These are phyloP conservation scores for Rhizopus stolonifer DNA, from an alignment of 371 early-diverging fungal species.

Conservation along the genomic window DNA sequence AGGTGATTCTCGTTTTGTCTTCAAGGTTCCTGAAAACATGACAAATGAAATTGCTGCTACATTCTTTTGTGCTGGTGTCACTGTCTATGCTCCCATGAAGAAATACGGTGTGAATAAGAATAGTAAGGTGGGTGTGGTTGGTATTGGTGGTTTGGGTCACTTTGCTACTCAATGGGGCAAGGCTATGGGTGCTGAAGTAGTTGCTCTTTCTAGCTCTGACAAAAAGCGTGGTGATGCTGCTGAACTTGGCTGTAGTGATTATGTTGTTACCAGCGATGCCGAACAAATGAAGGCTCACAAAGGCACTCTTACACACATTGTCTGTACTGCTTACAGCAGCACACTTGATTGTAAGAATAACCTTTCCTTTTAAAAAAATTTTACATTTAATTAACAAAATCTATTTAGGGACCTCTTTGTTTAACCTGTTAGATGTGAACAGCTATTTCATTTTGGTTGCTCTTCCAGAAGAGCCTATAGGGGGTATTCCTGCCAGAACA, in stretches of 20 bases:
- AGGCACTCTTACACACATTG: conserved; percentile 20
- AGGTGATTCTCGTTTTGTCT: conserved; percentile 47
- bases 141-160: conserved; percentile 69
- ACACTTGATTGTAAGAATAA: conserved; percentile 46
- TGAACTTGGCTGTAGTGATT: conserved; percentile 32
- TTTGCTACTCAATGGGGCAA: conserved; percentile 60
- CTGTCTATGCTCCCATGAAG: conserved; percentile 63
- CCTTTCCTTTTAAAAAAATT: no score
- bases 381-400: neutral
- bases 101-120: conserved; percentile 44
- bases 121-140: conserved; percentile 56
- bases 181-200: conserved; percentile 65
- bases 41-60: conserved; percentile 47
- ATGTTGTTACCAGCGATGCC: conserved; percentile 20
- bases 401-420: conserved; percentile 15
- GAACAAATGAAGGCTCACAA: conserved; percentile 4
- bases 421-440: conserved; percentile 40
- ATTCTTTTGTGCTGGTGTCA: conserved; percentile 55
- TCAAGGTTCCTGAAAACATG: conserved; percentile 59
- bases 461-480: conserved; percentile 55
- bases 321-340: conserved; percentile 39
- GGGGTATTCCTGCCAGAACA: conserved; percentile 5
- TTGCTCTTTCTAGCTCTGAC: conserved; percentile 36
- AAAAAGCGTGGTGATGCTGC: conserved; percentile 35
- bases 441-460: conserved; percentile 59